Percentiles rank a stretch among this genome's conserved stretches.
Evolutionary conservation across 179 eudicot species (phyloP).

Genomic region (Amaranthus tricolor): DNA sequence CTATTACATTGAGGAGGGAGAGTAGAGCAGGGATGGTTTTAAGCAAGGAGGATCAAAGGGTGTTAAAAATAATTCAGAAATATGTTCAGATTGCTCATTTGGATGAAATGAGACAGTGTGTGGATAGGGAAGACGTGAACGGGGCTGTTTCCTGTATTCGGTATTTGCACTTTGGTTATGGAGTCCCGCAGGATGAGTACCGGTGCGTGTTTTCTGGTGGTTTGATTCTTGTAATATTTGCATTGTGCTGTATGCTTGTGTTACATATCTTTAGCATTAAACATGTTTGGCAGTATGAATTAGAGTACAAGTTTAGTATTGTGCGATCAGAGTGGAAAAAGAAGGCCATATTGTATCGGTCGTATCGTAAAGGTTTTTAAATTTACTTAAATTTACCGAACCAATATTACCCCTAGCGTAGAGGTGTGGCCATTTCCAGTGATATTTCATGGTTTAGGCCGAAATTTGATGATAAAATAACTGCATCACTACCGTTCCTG

Average conservation of each 20-base stretch:
- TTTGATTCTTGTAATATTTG: conserved; percentile 6
- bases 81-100: conserved; percentile 65
- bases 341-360: no score
- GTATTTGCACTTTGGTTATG: conserved; percentile 64
- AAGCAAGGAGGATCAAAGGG: conserved; percentile 46
- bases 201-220: conserved; percentile 44
- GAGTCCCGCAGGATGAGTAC: conserved; percentile 60
- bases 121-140: conserved; percentile 44
- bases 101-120: conserved; percentile 62
- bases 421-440: no score
- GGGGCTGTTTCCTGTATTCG: conserved; percentile 54
- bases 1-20: conserved; percentile 47
- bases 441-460: no score
- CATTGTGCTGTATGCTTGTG: background rate
- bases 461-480: no score
- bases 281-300: no score
- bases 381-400: no score
- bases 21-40: conserved; percentile 21
- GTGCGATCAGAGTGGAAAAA: no score
- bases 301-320: no score
- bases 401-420: no score
- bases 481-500: no score
- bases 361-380: no score
- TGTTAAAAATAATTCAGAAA: conserved; percentile 52
- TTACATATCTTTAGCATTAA: no score